phyloP scores from a whole-genome alignment of 768 basidiomycete genomes.

The Strobilomyces dryophilus region DNA sequence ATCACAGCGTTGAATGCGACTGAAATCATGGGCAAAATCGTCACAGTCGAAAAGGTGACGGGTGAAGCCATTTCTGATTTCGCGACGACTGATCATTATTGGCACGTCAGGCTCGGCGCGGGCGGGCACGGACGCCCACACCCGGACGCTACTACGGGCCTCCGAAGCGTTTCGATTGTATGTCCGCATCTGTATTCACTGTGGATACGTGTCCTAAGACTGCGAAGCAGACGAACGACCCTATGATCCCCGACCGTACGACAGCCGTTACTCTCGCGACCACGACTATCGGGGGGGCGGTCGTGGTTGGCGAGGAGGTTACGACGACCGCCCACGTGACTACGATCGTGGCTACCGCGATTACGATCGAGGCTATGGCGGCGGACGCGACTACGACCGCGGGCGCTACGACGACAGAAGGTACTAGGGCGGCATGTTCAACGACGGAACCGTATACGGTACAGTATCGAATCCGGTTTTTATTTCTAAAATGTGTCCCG shows the following conservation, averaged over 20 bases:
- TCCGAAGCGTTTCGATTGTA: constrained; percentile 73
- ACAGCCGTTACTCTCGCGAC: constrained; percentile 77
- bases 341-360: constrained; percentile 39
- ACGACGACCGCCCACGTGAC: constrained; percentile 32
- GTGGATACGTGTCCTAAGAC: background rate
- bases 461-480: constrained; percentile 2
- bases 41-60: constrained; percentile 83
- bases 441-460: background rate
- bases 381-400: constrained; percentile 38
- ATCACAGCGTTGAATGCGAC: constrained; percentile 80
- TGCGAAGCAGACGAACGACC: constrained; percentile 63
- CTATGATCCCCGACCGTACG: constrained; percentile 90
- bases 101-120: constrained; percentile 69
- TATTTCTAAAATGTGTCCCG: background rate
- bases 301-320: constrained; percentile 24
- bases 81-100: constrained; percentile 3
- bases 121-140: constrained; percentile 87
- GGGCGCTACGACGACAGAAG: constrained; percentile 42
- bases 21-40: constrained; percentile 81
- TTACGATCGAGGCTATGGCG: constrained; percentile 32
- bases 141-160: constrained; percentile 95
- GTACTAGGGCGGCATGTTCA: constrained; percentile 27
- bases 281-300: constrained; percentile 45
- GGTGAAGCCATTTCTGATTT: background rate
- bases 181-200: constrained; percentile 19